phyloP scores from a whole-genome alignment of 164 flowering plant genomes.

The Chloranthus sessilifolius region DNA sequence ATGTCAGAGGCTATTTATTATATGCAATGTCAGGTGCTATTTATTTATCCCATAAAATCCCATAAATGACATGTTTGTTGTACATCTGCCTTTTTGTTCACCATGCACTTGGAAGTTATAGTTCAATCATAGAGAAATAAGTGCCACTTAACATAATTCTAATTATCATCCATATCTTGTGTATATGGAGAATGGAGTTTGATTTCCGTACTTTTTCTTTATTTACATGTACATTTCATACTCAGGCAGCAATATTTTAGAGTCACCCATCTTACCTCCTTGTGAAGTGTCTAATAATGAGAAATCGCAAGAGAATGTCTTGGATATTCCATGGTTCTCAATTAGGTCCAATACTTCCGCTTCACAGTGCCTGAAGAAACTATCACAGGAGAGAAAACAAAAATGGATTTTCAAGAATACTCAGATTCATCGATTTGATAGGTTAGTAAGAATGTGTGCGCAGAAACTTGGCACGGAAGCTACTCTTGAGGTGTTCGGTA shows the following conservation, averaged over 20 bases:
- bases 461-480: slow-evolving; percentile 48
- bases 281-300: slow-evolving; percentile 5
- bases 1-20: too few species aligned
- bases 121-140: too few species aligned
- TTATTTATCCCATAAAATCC: too few species aligned
- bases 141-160: too few species aligned
- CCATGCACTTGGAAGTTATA: too few species aligned
- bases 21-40: too few species aligned
- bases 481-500: slow-evolving; percentile 48
- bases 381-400: slow-evolving; percentile 53
- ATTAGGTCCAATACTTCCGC: slow-evolving; percentile 1
- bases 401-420: slow-evolving; percentile 51
- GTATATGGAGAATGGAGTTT: too few species aligned
- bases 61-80: too few species aligned
- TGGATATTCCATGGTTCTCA: slow-evolving; percentile 46
- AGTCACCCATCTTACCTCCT: slow-evolving; percentile 13
- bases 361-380: slow-evolving; percentile 42
- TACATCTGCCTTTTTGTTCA: too few species aligned
- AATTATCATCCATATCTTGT: too few species aligned
- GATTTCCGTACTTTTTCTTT: too few species aligned
- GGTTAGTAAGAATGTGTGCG: slow-evolving; percentile 42
- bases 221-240: too few species aligned
- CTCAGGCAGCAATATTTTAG: slow-evolving; percentile 11
- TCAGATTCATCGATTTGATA: slow-evolving; percentile 28
- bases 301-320: slow-evolving; percentile 13